Evolutionary conservation across 768 basidiomycete species (phyloP), one percentile per base, ranked within the genome.

Genomic region (Pseudohyphozyma bogoriensis): DNA sequence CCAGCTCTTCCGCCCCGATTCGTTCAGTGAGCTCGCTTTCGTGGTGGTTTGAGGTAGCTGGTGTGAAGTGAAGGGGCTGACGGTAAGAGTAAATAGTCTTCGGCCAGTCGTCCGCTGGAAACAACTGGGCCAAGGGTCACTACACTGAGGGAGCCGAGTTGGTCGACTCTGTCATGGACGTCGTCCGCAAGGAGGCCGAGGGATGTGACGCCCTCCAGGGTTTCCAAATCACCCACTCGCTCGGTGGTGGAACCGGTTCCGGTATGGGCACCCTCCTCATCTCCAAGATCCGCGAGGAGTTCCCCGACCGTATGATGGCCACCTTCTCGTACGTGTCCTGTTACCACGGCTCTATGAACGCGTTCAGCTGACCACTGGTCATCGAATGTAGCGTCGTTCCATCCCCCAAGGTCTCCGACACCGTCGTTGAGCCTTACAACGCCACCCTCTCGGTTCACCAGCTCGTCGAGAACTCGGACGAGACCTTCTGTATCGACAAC

Each of bases 401-500:
- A 33, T 59, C 56, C 24, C 56, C 40, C 49, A 58, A 77, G 78
- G 77, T 96, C 57, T 97, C 92, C 18, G 95, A 97, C 74, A 97
- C 95, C 59, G 95, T 99, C 69, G 92, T 96, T 66, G 93, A 97
- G 86, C 93, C 95, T 4, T 99, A 97, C 82, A 97, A 97, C 75
- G 95, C 93, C 37, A 95, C 91, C 5, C 86, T 97, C 56, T 95
- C 90, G 55, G 90, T 97, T 13, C 93, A 97, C 75, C 95, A 97
- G 77, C 84, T 97, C 42, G 95, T 97, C 55, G 95, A 97, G 78
- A 97, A 97, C 82, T 96, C 93, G 39, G 93, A 97, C 73, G 91
- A 95, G 78, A 97, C 95, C 22, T 97, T 97, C 87, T 97, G 93
- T 76, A 97, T 99, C 74, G 93, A 97, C 74, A 97, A 97, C 75